Percentiles rank a stretch among this genome's conserved stretches.
phyloP scores from a whole-genome alignment of 1,284 basidiomycete species.

The Pseudozyma pruni region DNA sequence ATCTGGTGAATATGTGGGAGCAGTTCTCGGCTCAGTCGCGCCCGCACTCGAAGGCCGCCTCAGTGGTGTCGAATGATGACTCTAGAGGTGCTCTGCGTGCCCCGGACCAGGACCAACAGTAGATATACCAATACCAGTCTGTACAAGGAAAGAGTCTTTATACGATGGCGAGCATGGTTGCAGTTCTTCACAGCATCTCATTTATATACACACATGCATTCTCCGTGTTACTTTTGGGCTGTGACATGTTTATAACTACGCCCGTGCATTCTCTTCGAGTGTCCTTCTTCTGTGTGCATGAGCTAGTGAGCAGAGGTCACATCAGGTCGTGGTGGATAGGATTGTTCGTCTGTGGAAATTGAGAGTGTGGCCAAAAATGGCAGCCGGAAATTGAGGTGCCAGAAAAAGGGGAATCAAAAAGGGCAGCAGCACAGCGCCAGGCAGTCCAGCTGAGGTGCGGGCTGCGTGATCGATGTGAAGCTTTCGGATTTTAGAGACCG shows the following conservation, averaged over 20 bases:
- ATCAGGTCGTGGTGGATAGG: no score
- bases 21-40: conserved; percentile 34
- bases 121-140: background rate
- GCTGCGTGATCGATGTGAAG: conserved; percentile 11
- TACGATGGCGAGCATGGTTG: background rate
- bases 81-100: conserved; percentile 31
- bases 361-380: background rate
- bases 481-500: conserved; percentile 14
- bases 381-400: background rate
- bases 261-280: no score
- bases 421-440: no score
- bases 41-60: conserved; percentile 37
- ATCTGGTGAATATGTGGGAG: conserved; percentile 48
- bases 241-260: background rate
- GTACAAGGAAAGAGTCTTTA: background rate
- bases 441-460: background rate
- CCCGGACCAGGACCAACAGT: conserved; percentile 48
- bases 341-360: no score
- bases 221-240: background rate
- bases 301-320: no score
- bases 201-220: no score
- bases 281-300: no score
- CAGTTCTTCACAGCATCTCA: background rate
- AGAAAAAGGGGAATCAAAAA: no score
- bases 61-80: conserved; percentile 36